phyloP scores from a whole-genome alignment of 2,329 filamentous ascomycete species.

The Fusarium subglutinans region DNA sequence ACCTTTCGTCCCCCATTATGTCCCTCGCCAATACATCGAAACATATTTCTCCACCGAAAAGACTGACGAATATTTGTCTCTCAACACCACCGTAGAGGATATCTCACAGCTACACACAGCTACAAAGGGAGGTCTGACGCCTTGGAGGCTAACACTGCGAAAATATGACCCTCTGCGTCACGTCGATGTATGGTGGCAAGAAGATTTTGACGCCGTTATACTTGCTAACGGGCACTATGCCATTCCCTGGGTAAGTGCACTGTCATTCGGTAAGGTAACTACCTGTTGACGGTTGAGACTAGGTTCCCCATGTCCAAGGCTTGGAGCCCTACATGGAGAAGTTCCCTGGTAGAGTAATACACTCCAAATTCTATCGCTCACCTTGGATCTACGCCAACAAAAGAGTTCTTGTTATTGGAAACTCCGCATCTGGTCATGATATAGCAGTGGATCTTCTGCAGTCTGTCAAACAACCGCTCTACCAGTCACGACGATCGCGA shows the following conservation, averaged over 20 bases:
- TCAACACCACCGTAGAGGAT: slow-evolving; percentile 64
- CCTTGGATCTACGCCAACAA: slow-evolving; percentile 47
- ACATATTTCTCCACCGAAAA: slow-evolving; percentile 63
- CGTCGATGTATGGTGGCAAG: slow-evolving; percentile 64
- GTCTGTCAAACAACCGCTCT: slow-evolving; percentile 54
- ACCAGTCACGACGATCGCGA: slow-evolving; percentile 60
- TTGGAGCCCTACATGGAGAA: slow-evolving; percentile 51
- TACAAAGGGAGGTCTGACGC: slow-evolving; percentile 12
- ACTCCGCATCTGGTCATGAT: slow-evolving; percentile 57
- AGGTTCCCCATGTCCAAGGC: slow-evolving; percentile 59
- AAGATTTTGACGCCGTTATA: slow-evolving; percentile 57
- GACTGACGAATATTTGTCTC: slow-evolving; percentile 55
- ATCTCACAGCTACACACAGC: slow-evolving; percentile 47
- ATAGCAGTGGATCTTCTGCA: slow-evolving; percentile 50
- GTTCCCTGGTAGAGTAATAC: slow-evolving; percentile 53
- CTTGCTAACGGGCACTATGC: slow-evolving; percentile 57
- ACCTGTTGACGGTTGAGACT: not conserved
- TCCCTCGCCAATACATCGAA: slow-evolving; percentile 65
- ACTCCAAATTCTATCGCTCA: slow-evolving; percentile 58
- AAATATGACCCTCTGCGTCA: slow-evolving; percentile 54
- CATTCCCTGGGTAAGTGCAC: slow-evolving; percentile 53
- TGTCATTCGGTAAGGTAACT: rapidly evolving
- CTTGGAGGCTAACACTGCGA: slow-evolving; percentile 60
- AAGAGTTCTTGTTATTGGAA: slow-evolving; percentile 53
- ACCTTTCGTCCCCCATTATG: slow-evolving; percentile 63